Percentiles rank a stretch among this genome's conserved stretches.
phyloP scores from a whole-genome alignment of 371 early-diverging fungal genomes.

The Mortierella polycephala region DNA sequence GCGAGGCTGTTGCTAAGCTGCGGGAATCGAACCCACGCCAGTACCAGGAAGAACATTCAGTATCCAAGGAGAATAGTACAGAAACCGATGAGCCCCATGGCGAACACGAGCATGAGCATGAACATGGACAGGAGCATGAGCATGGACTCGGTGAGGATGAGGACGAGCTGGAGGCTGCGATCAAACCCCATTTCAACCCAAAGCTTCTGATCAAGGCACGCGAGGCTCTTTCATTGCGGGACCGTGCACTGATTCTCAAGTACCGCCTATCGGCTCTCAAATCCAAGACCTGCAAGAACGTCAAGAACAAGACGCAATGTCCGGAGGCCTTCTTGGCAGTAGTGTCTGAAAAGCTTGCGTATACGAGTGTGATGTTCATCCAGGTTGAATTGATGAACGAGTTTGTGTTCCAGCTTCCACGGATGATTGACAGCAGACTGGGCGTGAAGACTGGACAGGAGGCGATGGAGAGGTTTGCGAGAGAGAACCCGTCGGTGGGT shows the following conservation, averaged over 20 bases:
- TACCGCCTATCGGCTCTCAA: slow-evolving; percentile 83
- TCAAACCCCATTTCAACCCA: slow-evolving; percentile 68
- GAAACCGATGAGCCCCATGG: slow-evolving; percentile 11
- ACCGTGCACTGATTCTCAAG: slow-evolving; percentile 80
- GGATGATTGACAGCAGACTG: slow-evolving; percentile 91
- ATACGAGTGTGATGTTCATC: slow-evolving; percentile 96
- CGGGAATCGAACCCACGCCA: slow-evolving; percentile 31
- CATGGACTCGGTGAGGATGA: slow-evolving; percentile 20
- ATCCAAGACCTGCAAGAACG: slow-evolving; percentile 78
- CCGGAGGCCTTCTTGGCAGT: slow-evolving; percentile 93
- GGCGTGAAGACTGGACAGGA: slow-evolving; percentile 71
- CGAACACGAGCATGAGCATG: slow-evolving; percentile 27
- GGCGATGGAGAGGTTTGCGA: slow-evolving; percentile 88
- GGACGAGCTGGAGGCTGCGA: slow-evolving; percentile 50
- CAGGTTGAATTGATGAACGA: slow-evolving; percentile 96
- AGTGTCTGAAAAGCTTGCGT: slow-evolving; percentile 92
- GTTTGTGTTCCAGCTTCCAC: slow-evolving; percentile 96
- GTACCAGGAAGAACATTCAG: slow-evolving; percentile 10
- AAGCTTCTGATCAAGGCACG: slow-evolving; percentile 83
- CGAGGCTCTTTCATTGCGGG: slow-evolving; percentile 80
- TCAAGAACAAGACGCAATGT: slow-evolving; percentile 87
- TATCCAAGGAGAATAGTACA: slow-evolving; percentile 1
- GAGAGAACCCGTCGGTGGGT: slow-evolving; percentile 87
- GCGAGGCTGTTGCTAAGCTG: slow-evolving; percentile 33
- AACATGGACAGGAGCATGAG: slow-evolving; percentile 26